Conservation (phyloP, 768 basidiomycete genomes). For the Kwoniella shandongensis region DNA sequence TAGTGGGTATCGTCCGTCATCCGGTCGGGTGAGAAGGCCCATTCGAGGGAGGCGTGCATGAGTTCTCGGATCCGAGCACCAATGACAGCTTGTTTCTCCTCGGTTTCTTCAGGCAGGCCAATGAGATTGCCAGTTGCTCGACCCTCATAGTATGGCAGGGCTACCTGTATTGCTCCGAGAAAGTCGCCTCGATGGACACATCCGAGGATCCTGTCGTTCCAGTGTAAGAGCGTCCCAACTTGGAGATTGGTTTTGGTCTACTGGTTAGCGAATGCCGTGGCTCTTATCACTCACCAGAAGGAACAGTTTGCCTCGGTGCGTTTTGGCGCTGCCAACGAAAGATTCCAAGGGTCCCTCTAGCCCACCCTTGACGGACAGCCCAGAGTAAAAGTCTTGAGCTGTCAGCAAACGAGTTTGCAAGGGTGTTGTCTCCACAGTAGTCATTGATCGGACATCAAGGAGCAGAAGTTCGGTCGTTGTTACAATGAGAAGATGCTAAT, state of each 20-base stretch:
- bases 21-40: constrained; percentile 92
- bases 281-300: constrained; percentile 63
- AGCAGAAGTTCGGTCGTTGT: constrained; percentile 65
- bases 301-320: constrained; percentile 90
- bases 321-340: constrained; percentile 64
- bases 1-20: constrained; percentile 84
- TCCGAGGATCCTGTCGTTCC: constrained; percentile 88
- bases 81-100: constrained; percentile 65
- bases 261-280: neutral
- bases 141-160: constrained; percentile 75
- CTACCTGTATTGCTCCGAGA: constrained; percentile 80
- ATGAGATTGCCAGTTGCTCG: constrained; percentile 78
- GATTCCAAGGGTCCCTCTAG: neutral
- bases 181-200: constrained; percentile 85
- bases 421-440: constrained; percentile 53
- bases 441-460: constrained; percentile 64
- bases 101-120: constrained; percentile 70
- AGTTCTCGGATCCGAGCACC: constrained; percentile 75
- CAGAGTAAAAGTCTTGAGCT: constrained; percentile 17
- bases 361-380: neutral
- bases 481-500: constrained; percentile 68
- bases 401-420: constrained; percentile 34
- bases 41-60: constrained; percentile 81
- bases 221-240: constrained; percentile 84
- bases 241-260: constrained; percentile 57